phyloP scores from a whole-genome alignment of 108 stramenopile species.

The Stephanodiscus triporus region DNA sequence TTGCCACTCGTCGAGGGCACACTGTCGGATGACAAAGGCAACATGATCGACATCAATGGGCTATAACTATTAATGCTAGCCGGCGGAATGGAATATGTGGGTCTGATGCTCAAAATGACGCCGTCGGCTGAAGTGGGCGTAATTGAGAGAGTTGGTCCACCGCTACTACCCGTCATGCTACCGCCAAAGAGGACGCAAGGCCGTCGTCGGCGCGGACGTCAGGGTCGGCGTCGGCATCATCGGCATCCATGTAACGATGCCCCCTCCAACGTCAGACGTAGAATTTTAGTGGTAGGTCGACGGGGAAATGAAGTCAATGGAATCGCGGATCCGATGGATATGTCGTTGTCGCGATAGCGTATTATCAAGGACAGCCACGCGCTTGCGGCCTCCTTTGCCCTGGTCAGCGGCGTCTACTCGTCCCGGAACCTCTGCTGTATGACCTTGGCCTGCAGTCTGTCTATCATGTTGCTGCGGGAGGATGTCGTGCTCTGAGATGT shows the following conservation, averaged over 20 bases:
- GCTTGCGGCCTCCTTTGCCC: constrained; percentile 29
- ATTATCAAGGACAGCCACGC: constrained; percentile 41
- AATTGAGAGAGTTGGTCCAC: no score
- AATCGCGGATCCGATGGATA: constrained; percentile 53
- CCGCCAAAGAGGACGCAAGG: neutral
- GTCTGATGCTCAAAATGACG: no score
- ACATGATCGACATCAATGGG: no score
- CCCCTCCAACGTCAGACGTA: constrained; percentile 65
- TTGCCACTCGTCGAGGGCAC: no score
- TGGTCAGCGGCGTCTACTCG: constrained; percentile 15
- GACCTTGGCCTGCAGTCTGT: constrained; percentile 38
- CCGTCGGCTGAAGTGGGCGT: no score
- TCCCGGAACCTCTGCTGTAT: constrained; percentile 39
- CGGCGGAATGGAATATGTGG: no score
- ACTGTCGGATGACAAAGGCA: no score
- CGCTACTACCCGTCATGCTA: no score
- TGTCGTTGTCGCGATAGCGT: no score
- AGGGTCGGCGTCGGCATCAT: neutral
- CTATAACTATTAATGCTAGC: no score
- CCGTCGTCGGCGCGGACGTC: no score
- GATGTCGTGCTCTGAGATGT: neutral
- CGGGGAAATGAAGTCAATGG: constrained; percentile 65
- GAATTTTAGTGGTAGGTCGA: constrained; percentile 67
- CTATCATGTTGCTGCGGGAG: constrained; percentile 20
- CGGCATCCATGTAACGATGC: constrained; percentile 19